Evolutionary conservation across 106 monocot species (phyloP), one percentile per base, ranked within the genome.

Genomic region (Allium fistulosum): DNA sequence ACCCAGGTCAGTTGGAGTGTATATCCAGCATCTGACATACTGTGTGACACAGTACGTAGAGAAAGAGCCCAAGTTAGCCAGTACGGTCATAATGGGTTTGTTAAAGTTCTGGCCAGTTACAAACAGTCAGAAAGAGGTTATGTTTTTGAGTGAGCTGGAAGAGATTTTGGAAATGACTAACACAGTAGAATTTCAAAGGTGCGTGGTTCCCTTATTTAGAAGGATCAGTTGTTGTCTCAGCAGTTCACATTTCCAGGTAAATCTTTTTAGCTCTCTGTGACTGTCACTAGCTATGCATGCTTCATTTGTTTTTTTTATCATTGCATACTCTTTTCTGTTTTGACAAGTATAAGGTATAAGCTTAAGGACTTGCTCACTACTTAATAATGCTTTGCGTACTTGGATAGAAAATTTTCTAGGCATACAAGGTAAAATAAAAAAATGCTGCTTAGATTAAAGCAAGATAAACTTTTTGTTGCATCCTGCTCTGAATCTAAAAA

Each of bases 121-220:
- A 47, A 94, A 82, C 76, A 84, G 86, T 72, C 93, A 94, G 80
- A 94, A 94, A 66, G 93, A 94, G 72, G 79, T 94, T 52, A 84
- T 90, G 89, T 94, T 94, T 74, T 75, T 94, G 73, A 82, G 93
- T 69, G 89, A 94, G 77, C 52, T 94, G 68, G 93, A 94, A 77
- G 93, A 94, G 71, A 60, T 94, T 51, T 80, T 94, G 77, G 93
- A 94, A 73, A 49, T 79, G 18, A 84, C 84, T 10, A 71, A 68
- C 72, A 52, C 75, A 63, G 53, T 17, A 3, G 93, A 89, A 73
- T 87, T 94, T 68, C 89, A 94, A 62, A 89, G 86, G 61, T 78
- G 85, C 49, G 85, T 93, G 93, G 75, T 89, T 9, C 93, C 88
- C 18, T 72, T 93, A 67, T 93, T 93, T 57, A 53, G 63, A 37